Evolutionary conservation across 148 eudicot species (phyloP).

Genomic region (Cornus controversa): DNA sequence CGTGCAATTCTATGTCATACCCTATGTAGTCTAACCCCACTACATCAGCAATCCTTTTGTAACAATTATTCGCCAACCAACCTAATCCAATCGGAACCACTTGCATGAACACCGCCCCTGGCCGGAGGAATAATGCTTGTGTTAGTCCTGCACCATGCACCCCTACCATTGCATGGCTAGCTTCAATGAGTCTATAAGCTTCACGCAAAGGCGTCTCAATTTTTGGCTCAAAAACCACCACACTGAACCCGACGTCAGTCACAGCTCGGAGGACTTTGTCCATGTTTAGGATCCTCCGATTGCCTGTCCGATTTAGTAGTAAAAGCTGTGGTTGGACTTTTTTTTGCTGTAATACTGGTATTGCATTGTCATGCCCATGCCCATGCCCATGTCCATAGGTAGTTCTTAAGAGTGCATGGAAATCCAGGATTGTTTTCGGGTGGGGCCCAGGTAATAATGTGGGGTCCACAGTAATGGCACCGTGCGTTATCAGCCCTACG

Average conservation of each 20-base stretch:
- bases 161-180: slow-evolving; percentile 35
- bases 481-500: too few species aligned
- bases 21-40: slow-evolving; percentile 47
- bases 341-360: too few species aligned
- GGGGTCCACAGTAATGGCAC: too few species aligned
- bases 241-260: slow-evolving; percentile 31
- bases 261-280: slow-evolving; percentile 20
- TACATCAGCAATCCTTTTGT: slow-evolving; percentile 37
- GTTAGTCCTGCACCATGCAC: slow-evolving; percentile 34
- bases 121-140: slow-evolving; percentile 16
- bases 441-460: too few species aligned
- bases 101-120: slow-evolving; percentile 13
- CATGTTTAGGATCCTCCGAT: slow-evolving; percentile 32
- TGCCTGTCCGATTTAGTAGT: background rate
- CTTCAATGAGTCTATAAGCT: slow-evolving; percentile 22
- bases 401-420: too few species aligned
- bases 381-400: too few species aligned
- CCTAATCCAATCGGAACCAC: slow-evolving; percentile 41
- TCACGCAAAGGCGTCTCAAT: slow-evolving; percentile 12
- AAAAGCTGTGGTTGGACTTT: too few species aligned
- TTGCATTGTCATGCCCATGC: too few species aligned
- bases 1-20: slow-evolving; percentile 31
- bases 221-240: slow-evolving; percentile 28
- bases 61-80: slow-evolving; percentile 35
- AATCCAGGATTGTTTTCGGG: too few species aligned